Conservation (phyloP, 2,329 filamentous ascomycete genomes). For the Stagonosporopsis chrysanthemi region DNA sequence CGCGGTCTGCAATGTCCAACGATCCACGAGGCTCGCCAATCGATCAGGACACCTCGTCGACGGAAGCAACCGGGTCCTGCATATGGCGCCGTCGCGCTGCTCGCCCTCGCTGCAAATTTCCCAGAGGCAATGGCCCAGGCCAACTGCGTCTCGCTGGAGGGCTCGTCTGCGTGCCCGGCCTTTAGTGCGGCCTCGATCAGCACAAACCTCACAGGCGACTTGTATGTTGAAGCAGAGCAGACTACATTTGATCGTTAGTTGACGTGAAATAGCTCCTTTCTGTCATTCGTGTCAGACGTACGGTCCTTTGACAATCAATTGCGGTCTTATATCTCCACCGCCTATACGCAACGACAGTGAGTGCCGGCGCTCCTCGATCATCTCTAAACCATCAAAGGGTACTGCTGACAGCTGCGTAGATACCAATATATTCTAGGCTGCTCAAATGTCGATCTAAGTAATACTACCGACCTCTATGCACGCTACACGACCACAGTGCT, state of each 20-base stretch:
- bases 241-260: constrained; percentile 26
- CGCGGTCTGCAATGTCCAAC: constrained; percentile 4
- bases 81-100: constrained; percentile 28
- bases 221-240: constrained; percentile 59
- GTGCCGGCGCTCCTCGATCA: constrained; percentile 34
- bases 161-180: constrained; percentile 74
- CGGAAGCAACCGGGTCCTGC: constrained; percentile 31
- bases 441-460: constrained; percentile 74
- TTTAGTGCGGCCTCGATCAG: constrained; percentile 77
- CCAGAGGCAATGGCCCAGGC: constrained; percentile 50
- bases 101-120: constrained; percentile 41
- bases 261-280: constrained; percentile 72
- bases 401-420: constrained; percentile 61
- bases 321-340: constrained; percentile 73
- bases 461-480: constrained; percentile 85
- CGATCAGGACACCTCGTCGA: constrained; percentile 23
- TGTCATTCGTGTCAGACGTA: constrained; percentile 78
- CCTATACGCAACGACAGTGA: constrained; percentile 81
- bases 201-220: constrained; percentile 68
- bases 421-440: constrained; percentile 86
- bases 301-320: constrained; percentile 80
- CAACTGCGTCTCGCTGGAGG: constrained; percentile 71
- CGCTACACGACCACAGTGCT: constrained; percentile 91
- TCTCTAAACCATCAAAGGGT: neutral
- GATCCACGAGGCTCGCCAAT: constrained; percentile 3